Evolutionary conservation across 805 yeast genomes (phyloP).

Genomic region (Saccharomycopsis amapae): DNA sequence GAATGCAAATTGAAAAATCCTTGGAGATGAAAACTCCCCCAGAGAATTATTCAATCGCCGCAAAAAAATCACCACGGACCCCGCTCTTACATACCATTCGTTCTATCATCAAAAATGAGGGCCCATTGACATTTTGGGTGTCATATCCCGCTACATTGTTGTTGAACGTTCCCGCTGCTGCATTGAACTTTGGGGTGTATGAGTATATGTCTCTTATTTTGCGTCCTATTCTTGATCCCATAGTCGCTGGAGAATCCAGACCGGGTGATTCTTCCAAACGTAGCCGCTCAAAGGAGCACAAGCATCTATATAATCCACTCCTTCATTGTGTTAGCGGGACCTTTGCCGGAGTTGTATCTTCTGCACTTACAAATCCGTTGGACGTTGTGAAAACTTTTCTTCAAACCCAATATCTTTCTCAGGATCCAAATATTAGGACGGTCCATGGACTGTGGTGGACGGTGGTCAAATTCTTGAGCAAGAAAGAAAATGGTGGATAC

Average conservation of each 20-base stretch:
- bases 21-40: constrained; percentile 29
- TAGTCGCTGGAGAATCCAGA: too few species aligned
- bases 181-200: constrained; percentile 86
- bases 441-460: neutral
- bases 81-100: constrained; percentile 39
- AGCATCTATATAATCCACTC: constrained; percentile 74
- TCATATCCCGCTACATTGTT: constrained; percentile 91
- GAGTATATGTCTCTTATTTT: constrained; percentile 72
- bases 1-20: constrained; percentile 58
- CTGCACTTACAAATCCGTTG: constrained; percentile 89
- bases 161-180: constrained; percentile 92
- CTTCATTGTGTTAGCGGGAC: constrained; percentile 91
- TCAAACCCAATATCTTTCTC: constrained; percentile 46
- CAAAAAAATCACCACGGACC: constrained; percentile 25
- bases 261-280: too few species aligned
- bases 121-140: constrained; percentile 74
- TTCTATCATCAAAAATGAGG: constrained; percentile 52
- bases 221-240: too few species aligned
- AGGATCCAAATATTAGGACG: constrained; percentile 10
- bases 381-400: constrained; percentile 89
- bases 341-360: constrained; percentile 89
- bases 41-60: neutral
- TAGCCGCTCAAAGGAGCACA: too few species aligned
- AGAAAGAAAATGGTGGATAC: constrained; percentile 36
- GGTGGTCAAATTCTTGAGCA: constrained; percentile 8